Evolutionary conservation across 2,329 filamentous ascomycete genomes (phyloP), one percentile per base, ranked within the genome.

Genomic region (Scytalidium lignicola): DNA sequence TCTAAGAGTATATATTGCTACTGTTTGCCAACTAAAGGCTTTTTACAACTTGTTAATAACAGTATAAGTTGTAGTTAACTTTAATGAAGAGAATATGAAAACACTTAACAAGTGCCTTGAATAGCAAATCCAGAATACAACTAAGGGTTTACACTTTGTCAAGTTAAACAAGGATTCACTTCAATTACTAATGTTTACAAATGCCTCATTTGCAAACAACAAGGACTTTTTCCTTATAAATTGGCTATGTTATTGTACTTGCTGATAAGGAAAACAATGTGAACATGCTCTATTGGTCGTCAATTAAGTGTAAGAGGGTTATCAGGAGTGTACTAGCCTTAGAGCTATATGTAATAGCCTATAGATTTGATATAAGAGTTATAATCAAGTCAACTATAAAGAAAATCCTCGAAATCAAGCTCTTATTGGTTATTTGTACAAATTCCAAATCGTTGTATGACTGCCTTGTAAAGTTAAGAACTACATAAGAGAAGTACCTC

Each of bases 201-300:
- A n/a, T n/a, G n/a, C n/a, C n/a, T n/a, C n/a, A n/a, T n/a, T n/a
- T n/a, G 13, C 26, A 28, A 28, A 28, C 15, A 44, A 44, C 42
- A 39, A 18, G 4, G 28, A 46, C 21, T n/a, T 32, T 46, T 7
- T 37, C 15, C 22, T 46, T 18, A 3, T 18, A 46, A n/a, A 46
- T 46, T 32, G 28, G 28, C 3, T 46, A 39, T 28, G 44, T 37
- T 13, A 46, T 41, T 7, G n/a, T 41, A 41, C n/a, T 41, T 7
- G 39, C n/a, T 7, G n/a, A 41, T 21, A 21, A 18, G n/a, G n/a
- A 41, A 21, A 21, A 18, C n/a, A 41, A 41, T 21, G n/a, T 7
- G 17, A 41, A 41, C n/a, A 41, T 41, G 13, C 26, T 28, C 26
- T 7, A 28, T 28, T 7, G 13, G 13, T 59, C n/a, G 55, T 41